phyloP scores from a whole-genome alignment of 2,329 filamentous ascomycete genomes.

The Botrytis deweyae region DNA sequence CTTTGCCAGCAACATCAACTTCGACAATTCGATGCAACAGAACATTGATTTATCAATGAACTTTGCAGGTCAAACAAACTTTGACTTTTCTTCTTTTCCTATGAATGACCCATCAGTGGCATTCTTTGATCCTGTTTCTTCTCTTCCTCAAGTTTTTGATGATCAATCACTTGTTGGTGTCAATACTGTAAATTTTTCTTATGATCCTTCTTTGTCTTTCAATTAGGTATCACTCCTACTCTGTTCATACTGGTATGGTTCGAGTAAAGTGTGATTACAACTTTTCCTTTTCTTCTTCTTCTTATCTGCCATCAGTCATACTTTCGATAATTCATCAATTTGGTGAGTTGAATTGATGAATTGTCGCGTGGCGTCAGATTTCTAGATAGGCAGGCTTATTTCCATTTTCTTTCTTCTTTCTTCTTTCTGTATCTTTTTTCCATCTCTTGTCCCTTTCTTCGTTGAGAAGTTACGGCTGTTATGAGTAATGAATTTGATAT shows the following conservation, averaged over 20 bases:
- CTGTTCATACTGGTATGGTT: conserved; percentile 24
- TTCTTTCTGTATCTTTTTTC: background rate
- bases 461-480: conserved; percentile 1
- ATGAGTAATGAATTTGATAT: conserved; percentile 8
- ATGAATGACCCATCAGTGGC: conserved; percentile 28
- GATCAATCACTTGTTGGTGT: conserved; percentile 28
- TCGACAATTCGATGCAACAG: conserved; percentile 28
- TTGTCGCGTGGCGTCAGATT: conserved; percentile 5
- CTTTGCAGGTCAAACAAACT: conserved; percentile 29
- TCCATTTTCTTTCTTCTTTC: background rate
- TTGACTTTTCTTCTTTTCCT: conserved; percentile 26
- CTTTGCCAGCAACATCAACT: conserved; percentile 26
- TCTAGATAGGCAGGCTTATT: conserved; percentile 17
- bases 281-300: conserved; percentile 3
- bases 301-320: background rate
- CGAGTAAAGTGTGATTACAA: conserved; percentile 24
- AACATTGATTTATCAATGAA: conserved; percentile 33
- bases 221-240: conserved; percentile 14
- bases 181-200: conserved; percentile 29
- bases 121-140: conserved; percentile 30
- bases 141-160: conserved; percentile 27
- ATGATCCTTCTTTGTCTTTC: conserved; percentile 20
- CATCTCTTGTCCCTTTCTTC: background rate
- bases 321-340: conserved; percentile 19
- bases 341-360: conserved; percentile 21